Evolutionary conservation across 108 stramenopile species (phyloP), one percentile per base, ranked within the genome.

Genomic region (Schizochytrium sp.): DNA sequence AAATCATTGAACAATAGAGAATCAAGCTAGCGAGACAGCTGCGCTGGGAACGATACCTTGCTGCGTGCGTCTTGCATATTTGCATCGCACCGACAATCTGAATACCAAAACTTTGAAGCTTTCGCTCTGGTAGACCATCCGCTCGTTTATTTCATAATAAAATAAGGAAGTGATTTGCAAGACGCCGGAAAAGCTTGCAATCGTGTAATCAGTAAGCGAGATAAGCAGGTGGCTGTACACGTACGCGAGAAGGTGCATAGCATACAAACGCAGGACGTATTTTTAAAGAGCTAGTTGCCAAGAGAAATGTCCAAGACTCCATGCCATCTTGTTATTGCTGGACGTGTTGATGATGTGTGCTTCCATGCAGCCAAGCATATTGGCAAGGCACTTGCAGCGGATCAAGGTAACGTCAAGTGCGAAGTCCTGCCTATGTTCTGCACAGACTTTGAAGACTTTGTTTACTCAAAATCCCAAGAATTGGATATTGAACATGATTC

Each of bases 281-380:
- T 72, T 1, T 15, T 15, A 72, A 72, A 72, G 72, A 41, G 15
- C 28, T 41, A 28, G 40, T 15, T 28, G 15, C 40, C 13, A 41
- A 15, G 44, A 38, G 28, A 28, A 47, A 83, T 83, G 76, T 83
- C 76, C 10, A 55, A 17, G 53, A 83, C 76, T 47, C 5, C 76
- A 53, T 83, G 76, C 76, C 45, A 83, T 53, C 47, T 83, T 53
- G 76, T 83, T 47, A 53, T 83, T 8, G 76, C 76, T 40, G 76
- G 76, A 13, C 47, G 76, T n/a, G 76, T 83, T 47, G 76, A 83
- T 40, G 76, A 83, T 50, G 45, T n/a, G 53, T 10, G 53, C 28
- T 83, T 83, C 76, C 76, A 83, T n/a, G 76, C 47, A 10, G 76
- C 76, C 2, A 46, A 28, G 76, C 10, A 53, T n/a, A 47, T 3